Conservation (phyloP, 2,329 filamentous ascomycete genomes). For the Arachnopeziza araneosa region DNA sequence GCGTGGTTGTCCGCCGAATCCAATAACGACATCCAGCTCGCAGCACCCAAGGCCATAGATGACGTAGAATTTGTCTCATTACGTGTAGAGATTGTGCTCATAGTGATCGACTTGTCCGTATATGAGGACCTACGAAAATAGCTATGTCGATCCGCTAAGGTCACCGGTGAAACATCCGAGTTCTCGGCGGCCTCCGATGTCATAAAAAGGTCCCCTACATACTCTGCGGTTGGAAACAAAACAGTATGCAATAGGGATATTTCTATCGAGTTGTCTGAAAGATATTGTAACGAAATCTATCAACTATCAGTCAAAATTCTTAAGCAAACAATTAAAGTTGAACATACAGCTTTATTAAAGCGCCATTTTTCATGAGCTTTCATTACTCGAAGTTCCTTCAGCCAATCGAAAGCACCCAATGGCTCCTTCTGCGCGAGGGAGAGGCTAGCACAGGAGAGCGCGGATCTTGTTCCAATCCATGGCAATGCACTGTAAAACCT, state of each 20-base stretch:
- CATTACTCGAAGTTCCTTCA: conserved; percentile 27
- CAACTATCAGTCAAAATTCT: not conserved
- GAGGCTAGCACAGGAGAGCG: conserved; percentile 16
- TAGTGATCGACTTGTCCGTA: not conserved
- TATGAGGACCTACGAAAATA: not conserved
- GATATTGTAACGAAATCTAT: not conserved
- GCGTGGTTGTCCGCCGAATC: conserved; percentile 5
- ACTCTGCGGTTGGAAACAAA: not conserved
- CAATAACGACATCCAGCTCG: conserved; percentile 15
- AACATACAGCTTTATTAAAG: conserved; percentile 18
- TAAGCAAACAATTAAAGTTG: not conserved
- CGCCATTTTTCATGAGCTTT: conserved; percentile 25
- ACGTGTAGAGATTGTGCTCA: not conserved
- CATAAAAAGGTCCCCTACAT: not conserved
- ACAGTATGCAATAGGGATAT: not conserved
- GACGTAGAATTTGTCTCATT: not conserved
- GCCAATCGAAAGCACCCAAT: conserved; percentile 28
- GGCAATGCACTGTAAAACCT: conserved; percentile 25
- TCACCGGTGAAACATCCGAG: too few species aligned
- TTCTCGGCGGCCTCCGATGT: not conserved
- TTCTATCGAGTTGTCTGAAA: conserved; percentile 5
- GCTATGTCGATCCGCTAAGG: not conserved
- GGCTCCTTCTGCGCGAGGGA: conserved; percentile 21
- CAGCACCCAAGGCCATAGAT: not conserved
- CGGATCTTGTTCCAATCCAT: conserved; percentile 24